These are phyloP conservation scores for Aureobasidium sp. DNA, from an alignment of 2,329 filamentous ascomycete genomes.

Conservation along the genomic window DNA sequence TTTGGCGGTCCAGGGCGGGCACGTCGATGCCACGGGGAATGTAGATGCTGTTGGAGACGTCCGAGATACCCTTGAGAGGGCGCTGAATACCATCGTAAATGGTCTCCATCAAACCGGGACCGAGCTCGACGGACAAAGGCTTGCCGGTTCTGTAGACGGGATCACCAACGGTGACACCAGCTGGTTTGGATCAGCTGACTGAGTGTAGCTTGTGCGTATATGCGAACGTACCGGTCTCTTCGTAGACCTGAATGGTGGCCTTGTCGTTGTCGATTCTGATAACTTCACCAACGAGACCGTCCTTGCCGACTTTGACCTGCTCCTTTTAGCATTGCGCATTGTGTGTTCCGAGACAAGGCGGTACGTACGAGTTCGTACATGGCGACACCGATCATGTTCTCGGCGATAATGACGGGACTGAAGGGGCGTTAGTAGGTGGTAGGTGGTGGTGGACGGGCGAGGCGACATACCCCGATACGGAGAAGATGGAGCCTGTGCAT, in stretches of 20 bases:
- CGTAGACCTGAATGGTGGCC: constrained; percentile 97
- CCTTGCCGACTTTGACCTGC: constrained; percentile 75
- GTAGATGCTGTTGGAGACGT: constrained; percentile 79
- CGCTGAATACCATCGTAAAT: constrained; percentile 99
- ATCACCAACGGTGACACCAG: constrained; percentile 91
- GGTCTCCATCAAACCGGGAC: constrained; percentile 93
- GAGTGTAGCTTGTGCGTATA: background rate
- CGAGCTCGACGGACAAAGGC: constrained; percentile 93
- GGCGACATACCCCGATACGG: constrained; percentile 51
- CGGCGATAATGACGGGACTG: constrained; percentile 86
- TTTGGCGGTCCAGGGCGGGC: constrained; percentile 78
- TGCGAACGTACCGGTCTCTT: constrained; percentile 72
- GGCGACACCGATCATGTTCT: constrained; percentile 97
- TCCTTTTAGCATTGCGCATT: constrained; percentile 34
- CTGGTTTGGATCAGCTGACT: constrained; percentile 36
- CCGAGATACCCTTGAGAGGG: constrained; percentile 76
- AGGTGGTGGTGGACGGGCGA: constrained; percentile 2
- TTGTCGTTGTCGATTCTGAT: constrained; percentile 96
- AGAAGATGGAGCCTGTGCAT: constrained; percentile 56
- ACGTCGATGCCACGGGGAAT: constrained; percentile 90
- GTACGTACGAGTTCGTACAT: constrained; percentile 89
- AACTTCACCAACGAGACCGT: constrained; percentile 89
- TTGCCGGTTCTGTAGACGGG: constrained; percentile 86
- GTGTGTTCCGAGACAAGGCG: constrained; percentile 22
- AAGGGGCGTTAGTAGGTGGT: constrained; percentile 15